These are phyloP conservation scores for Bryum argenteum DNA, from an alignment of 225 moss, liverwort and hornwort genomes.

Conservation along the genomic window DNA sequence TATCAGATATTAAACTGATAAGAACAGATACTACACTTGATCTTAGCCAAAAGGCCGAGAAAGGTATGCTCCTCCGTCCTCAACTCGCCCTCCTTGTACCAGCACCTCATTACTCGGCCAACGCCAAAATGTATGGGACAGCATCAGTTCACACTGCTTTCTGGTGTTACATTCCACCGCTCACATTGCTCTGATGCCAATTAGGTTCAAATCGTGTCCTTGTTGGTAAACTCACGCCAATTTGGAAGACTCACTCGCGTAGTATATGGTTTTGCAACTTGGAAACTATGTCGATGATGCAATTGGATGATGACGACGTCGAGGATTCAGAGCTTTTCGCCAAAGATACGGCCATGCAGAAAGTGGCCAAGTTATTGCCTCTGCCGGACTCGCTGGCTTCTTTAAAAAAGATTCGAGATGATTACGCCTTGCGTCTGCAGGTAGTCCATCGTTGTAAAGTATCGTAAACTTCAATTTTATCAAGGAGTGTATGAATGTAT, in stretches of 20 bases:
- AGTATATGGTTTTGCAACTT: not conserved
- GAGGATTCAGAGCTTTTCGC: slow-evolving; percentile 31
- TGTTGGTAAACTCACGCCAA: too few species aligned
- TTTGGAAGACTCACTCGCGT: not conserved
- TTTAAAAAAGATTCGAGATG: slow-evolving; percentile 54
- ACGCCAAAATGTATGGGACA: too few species aligned
- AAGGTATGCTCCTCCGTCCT: slow-evolving; percentile 13
- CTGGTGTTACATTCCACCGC: too few species aligned
- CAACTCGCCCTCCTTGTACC: too few species aligned
- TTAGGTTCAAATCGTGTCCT: not conserved
- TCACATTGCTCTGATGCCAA: not conserved
- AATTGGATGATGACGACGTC: slow-evolving; percentile 39
- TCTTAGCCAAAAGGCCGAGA: slow-evolving; percentile 85
- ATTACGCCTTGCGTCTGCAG: slow-evolving; percentile 57
- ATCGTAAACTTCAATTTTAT: not conserved
- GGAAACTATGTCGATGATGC: slow-evolving; percentile 34
- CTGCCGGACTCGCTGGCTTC: slow-evolving; percentile 64
- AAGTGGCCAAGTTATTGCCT: slow-evolving; percentile 72
- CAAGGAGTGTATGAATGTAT: not conserved
- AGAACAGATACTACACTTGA: slow-evolving; percentile 84
- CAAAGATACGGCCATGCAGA: slow-evolving; percentile 68
- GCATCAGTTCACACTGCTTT: too few species aligned
- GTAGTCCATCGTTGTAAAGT: slow-evolving; percentile 16
- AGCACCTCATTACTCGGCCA: too few species aligned
- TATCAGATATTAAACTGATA: slow-evolving; percentile 18